Evolutionary conservation across 176 grass and related monocot species (phyloP), one percentile per base, ranked within the genome.

Genomic region (Saccharum spontaneum): DNA sequence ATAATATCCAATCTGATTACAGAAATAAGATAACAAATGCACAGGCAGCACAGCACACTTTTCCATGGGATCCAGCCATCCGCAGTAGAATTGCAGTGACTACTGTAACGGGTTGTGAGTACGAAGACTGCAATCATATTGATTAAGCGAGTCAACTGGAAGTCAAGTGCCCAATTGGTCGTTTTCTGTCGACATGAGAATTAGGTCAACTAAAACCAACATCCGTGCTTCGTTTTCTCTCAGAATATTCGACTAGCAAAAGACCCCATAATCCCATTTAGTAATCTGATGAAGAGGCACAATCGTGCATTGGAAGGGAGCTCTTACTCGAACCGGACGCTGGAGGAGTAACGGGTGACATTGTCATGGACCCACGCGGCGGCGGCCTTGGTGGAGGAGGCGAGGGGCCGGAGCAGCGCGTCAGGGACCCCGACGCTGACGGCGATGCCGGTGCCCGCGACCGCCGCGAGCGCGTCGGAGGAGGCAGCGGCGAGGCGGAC

Each of bases 361-460:
- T 98, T 98, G 67, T 98, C 91, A 79, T 98, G 96, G 50, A 94
- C 89, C 93, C 91, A 95, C 65, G 91, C 83, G 54, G 88, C 81
- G 24, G 96, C 96, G 59, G 85, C 89, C 73, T 93, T 94, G 78
- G 88, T 92, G 66, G 96, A 98, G 67, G 78, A 17, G 23, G 88
- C 92, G 73, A 95, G 86, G 59, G 76, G 62, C 26, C 85, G 88
- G 41, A 95, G 93, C 84, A 94, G 89, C 81, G 95, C 88, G 73
- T 98, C 95, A 23, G 87, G 87, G 75, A 98, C 68, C 80, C 96
- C 91, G 20, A 94, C 75, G n/a, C 85, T 74, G 52, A 95, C 91
- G 33, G 85, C 87, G 13, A 95, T 63, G 43, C 87, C 89, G 30
- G 91, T 94, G 78, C 97, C 90, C 14, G 86, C 68, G 26, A 98